Conservation (phyloP, 1,139 yeast species). For the Lodderomyces metapsilosis region DNA sequence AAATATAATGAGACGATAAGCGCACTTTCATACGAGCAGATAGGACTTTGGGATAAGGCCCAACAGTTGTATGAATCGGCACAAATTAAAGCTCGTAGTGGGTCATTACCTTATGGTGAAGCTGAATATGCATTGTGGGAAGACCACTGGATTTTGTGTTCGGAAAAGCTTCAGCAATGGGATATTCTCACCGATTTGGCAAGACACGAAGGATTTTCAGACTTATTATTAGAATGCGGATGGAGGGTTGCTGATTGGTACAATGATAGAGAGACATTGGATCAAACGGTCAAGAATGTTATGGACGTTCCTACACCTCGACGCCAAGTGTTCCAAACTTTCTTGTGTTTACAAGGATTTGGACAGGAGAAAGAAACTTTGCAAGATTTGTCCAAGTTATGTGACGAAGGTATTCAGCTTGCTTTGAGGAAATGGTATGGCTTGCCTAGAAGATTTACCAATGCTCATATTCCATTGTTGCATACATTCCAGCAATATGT, state of each 20-base stretch:
- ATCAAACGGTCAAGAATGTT: conserved; percentile 90
- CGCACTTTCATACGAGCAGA: conserved; percentile 91
- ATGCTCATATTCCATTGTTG: conserved; percentile 84
- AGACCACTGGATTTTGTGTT: conserved; percentile 97
- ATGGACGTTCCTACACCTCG: conserved; percentile 99
- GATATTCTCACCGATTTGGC: conserved; percentile 95
- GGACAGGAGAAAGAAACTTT: conserved; percentile 85
- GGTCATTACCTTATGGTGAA: conserved; percentile 92
- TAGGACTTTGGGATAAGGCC: conserved; percentile 94
- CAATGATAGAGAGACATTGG: conserved; percentile 90
- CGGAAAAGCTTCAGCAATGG: conserved; percentile 98
- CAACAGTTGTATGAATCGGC: conserved; percentile 95
- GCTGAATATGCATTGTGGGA: conserved; percentile 97
- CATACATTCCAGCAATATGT: conserved; percentile 97
- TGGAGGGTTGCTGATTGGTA: conserved; percentile 99
- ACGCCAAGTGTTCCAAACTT: conserved; percentile 92
- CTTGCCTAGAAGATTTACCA: conserved; percentile 72
- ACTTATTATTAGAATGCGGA: conserved; percentile 90
- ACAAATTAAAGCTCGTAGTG: conserved; percentile 93
- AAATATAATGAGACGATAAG: conserved; percentile 90
- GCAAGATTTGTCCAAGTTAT: conserved; percentile 76
- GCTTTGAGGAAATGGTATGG: conserved; percentile 94
- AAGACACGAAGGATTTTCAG: conserved; percentile 96
- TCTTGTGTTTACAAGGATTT: conserved; percentile 87
- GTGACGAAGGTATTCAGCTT: conserved; percentile 95